Conservation (phyloP, 73 alveolate genomes). For the Tetrahymena elliotti region DNA sequence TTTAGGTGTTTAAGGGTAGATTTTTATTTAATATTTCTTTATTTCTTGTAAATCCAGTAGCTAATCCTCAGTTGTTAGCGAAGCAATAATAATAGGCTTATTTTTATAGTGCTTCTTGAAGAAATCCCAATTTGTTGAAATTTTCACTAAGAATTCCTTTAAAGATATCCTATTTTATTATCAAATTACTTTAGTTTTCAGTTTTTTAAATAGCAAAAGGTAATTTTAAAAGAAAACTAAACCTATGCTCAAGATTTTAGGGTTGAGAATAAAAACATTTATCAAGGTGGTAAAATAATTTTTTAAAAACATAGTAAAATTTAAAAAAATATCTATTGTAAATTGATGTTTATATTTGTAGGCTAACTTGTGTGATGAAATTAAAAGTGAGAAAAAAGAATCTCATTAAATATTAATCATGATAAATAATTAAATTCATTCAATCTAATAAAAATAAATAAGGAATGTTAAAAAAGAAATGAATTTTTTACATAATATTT, state of each 20-base stretch:
- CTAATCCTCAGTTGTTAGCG: not conserved
- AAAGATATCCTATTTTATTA: not conserved
- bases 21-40: not conserved
- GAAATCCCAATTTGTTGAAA: not conserved
- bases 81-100: not conserved
- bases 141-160: not conserved
- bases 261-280: no score
- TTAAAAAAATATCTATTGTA: no score
- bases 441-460: not conserved
- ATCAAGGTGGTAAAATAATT: no score
- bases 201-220: no score
- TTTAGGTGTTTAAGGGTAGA: not conserved
- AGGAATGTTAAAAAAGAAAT: not conserved
- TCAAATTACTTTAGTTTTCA: not conserved
- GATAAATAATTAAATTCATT: no score
- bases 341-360: no score
- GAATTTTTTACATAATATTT: not conserved
- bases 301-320: no score
- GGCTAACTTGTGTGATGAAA: no score
- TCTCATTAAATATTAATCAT: no score
- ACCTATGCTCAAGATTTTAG: no score
- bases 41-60: not conserved
- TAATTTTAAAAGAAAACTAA: no score
- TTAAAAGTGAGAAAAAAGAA: no score
- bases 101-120: not conserved